Base-by-base conservation (phyloP, 1,139 yeast genomes). In the Hanseniaspora sp. region DNA sequence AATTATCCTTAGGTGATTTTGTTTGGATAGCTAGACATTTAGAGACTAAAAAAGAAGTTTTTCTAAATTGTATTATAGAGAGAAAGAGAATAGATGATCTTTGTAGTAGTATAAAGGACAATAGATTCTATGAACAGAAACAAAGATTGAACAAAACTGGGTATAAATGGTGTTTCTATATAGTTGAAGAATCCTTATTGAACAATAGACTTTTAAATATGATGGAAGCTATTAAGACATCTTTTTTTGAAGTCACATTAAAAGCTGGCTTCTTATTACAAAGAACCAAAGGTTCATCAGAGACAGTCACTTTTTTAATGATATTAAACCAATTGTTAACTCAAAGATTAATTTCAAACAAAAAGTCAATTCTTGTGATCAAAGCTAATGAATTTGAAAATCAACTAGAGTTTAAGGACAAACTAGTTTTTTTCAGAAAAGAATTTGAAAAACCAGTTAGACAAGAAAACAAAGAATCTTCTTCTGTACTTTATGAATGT, bases 51-150 rank as follows among this genome's bases (percentile, higher is more conserved):
- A 75, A 76, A 56, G 82, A 82, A 56, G 88, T 82, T 2, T 82
- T 86, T 0, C 68, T 94, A 23, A 86, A 90, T 63, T 82, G 78
- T 59, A 83, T 92, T 31, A 76, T 94, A 55, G 99, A 94, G 67
- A 74, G 99, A 42, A 94, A 94, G 67, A 71, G 96, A 56, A 68
- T 88, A 46, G 95, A 86, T 64, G 99, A 94, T 71, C 75, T 94
- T 62, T 83, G 85, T 0, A 65, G 74, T 48, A 86, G 96, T 53
- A 88, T 94, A 46, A 76, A 77, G 58, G 98, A 92, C 68, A 96
- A 96, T 3, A 72, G 99, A 53, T 90, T 80, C 60, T 72, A 74
- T 57, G 98, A 92, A 65, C 99, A 92, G 64, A 90, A 92, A 64
- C 71, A 75, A 30, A 75, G 99, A 54, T 71, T 92, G 57, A 76